A percentile compares a stretch with the other conserved stretches of the same genome.
Conservation (phyloP, 805 yeast species). For the Saccharomycopsis sp. region DNA sequence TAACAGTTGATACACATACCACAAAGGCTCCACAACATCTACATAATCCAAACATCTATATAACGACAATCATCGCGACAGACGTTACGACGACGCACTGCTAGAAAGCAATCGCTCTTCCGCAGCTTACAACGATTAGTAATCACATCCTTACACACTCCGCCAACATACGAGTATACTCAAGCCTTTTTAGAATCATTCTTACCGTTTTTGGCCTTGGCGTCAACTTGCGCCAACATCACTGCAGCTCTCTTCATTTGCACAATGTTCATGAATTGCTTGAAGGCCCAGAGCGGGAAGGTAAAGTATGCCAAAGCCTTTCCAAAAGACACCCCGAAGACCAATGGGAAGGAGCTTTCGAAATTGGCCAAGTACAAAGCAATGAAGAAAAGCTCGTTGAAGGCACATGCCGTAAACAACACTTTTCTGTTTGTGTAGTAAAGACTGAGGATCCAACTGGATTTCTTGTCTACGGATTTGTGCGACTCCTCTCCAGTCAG, state of each 20-base stretch:
- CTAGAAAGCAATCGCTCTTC: neutral
- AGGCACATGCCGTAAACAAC: slow-evolving; percentile 82
- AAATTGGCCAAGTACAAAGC: slow-evolving; percentile 78
- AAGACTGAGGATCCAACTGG: slow-evolving; percentile 65
- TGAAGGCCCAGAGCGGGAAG: slow-evolving; percentile 83
- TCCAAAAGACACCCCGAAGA: slow-evolving; percentile 22
- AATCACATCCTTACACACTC: neutral
- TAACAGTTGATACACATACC: too few relatives aligned
- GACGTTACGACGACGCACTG: too few relatives aligned
- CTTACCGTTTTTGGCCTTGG: slow-evolving; percentile 38
- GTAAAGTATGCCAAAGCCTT: slow-evolving; percentile 15
- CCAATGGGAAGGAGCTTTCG: slow-evolving; percentile 27
- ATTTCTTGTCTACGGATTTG: slow-evolving; percentile 68
- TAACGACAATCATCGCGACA: too few relatives aligned
- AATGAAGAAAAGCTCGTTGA: slow-evolving; percentile 88
- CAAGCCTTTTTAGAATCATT: slow-evolving; percentile 3
- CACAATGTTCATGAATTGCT: slow-evolving; percentile 82
- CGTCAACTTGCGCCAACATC: slow-evolving; percentile 72
- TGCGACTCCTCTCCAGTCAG: slow-evolving; percentile 75
- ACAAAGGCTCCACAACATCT: too few relatives aligned
- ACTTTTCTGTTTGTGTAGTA: slow-evolving; percentile 85
- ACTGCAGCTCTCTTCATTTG: slow-evolving; percentile 85
- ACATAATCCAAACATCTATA: too few relatives aligned
- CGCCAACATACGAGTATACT: neutral
- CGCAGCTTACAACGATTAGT: neutral